phyloP scores from a whole-genome alignment of 1,139 yeast species.

The Zygoascus hellenicus region DNA sequence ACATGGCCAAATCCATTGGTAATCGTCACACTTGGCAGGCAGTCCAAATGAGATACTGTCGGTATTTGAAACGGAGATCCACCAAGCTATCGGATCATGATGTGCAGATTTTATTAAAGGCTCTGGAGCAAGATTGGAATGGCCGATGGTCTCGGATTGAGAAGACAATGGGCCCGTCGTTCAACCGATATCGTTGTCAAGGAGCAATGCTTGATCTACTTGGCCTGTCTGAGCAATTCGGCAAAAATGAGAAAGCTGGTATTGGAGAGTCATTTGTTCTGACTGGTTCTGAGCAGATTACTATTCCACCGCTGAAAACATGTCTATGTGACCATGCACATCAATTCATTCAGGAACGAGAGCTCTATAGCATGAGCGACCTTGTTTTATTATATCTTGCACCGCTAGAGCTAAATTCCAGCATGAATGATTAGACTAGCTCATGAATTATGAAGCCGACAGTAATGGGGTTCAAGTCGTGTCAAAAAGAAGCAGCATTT shows the following conservation, averaged over 20 bases:
- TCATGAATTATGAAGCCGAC: too few species aligned
- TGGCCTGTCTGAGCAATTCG: slow-evolving; percentile 7
- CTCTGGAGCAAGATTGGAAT: slow-evolving; percentile 38
- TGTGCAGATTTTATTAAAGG: slow-evolving; percentile 28
- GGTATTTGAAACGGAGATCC: slow-evolving; percentile 35
- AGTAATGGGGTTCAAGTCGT: too few species aligned
- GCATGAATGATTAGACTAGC: too few species aligned
- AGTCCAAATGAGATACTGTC: slow-evolving; percentile 41
- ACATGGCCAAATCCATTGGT: slow-evolving; percentile 33
- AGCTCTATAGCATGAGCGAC: slow-evolving; percentile 2
- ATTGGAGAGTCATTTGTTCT: not conserved
- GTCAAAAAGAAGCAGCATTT: too few species aligned
- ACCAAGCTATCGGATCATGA: slow-evolving; percentile 34
- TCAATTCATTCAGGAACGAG: slow-evolving; percentile 1
- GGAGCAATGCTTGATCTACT: slow-evolving; percentile 8
- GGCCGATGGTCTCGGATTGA: slow-evolving; percentile 37
- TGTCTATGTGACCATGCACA: not conserved
- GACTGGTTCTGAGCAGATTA: slow-evolving; percentile 6
- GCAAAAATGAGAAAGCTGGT: not conserved
- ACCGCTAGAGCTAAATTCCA: too few species aligned
- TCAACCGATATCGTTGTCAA: slow-evolving; percentile 16
- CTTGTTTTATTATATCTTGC: slow-evolving; percentile 10
- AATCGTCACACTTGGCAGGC: slow-evolving; percentile 40
- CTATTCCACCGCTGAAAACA: slow-evolving; percentile 6
- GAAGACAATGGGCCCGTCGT: slow-evolving; percentile 27